A percentile compares a stretch with the other conserved stretches of the same genome.
Evolutionary conservation across 169 alveolate species (phyloP).

Genomic region (Theileria parva): DNA sequence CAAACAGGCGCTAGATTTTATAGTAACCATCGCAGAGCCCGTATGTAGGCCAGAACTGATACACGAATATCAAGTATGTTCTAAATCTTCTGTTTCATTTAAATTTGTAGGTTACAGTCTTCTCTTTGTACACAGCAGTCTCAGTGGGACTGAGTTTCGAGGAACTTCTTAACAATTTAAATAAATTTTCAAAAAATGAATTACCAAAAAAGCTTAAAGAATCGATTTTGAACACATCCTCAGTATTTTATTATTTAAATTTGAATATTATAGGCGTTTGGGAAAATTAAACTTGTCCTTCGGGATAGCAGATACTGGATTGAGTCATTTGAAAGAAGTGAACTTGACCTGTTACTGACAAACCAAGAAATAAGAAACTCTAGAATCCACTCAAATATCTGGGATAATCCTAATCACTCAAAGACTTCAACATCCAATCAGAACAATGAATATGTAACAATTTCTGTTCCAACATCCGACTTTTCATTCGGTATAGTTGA

Average conservation of each 20-base stretch:
- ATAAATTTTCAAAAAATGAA: slow-evolving; percentile 88
- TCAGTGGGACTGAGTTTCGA: slow-evolving; percentile 92
- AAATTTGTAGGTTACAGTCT: slow-evolving; percentile 70
- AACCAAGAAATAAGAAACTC: slow-evolving; percentile 83
- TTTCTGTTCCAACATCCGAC: slow-evolving; percentile 55
- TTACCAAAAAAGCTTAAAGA: slow-evolving; percentile 82
- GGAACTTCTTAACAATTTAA: slow-evolving; percentile 87
- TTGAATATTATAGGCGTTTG: slow-evolving; percentile 73
- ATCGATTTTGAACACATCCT: slow-evolving; percentile 82
- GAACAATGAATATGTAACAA: slow-evolving; percentile 35
- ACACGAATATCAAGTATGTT: slow-evolving; percentile 91
- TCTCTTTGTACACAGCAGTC: slow-evolving; percentile 95
- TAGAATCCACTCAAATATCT: slow-evolving; percentile 52
- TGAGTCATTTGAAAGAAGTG: slow-evolving; percentile 86
- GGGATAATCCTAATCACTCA: slow-evolving; percentile 50
- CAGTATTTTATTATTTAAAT: slow-evolving; percentile 49
- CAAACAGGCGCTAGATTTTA: slow-evolving; percentile 93
- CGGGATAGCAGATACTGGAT: slow-evolving; percentile 90
- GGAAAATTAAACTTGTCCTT: slow-evolving; percentile 91
- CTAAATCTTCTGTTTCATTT: background rate
- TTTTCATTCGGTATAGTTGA: slow-evolving; percentile 25
- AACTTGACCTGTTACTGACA: slow-evolving; percentile 80
- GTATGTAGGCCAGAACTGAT: slow-evolving; percentile 92
- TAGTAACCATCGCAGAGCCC: slow-evolving; percentile 98
- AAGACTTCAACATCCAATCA: slow-evolving; percentile 31